Base-by-base conservation (phyloP, 306 rosid genomes). In the Begonia peltatifolia region DNA sequence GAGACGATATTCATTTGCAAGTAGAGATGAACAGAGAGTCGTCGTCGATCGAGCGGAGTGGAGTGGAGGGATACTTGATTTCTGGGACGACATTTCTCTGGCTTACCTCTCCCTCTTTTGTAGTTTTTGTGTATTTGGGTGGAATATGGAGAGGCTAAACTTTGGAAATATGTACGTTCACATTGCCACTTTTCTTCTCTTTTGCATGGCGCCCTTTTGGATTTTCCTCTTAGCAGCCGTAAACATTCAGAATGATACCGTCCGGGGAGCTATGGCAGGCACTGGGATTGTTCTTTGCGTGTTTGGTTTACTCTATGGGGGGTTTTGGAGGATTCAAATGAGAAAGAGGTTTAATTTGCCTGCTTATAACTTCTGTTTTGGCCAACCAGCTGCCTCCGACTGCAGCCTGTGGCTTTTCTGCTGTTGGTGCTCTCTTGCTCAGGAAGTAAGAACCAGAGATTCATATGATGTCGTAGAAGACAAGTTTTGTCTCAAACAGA, bases 311-410 rank as follows among this genome's bases (percentile, higher is more conserved):
- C 79, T 90, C 3, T 90, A 90, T 30, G 97, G 97, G 50, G 97
- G 95, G 38, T 90, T 90, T 75, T 90, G 97, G 97, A 81, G 97
- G 82, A 90, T 85, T 53, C 92, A 65, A 76, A 90, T 90, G 94
- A 76, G 95, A 68, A 85, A 85, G 75, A 83, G 85, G 62, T 90
- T 74, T 72, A 80, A 79, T 54, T 71, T 90, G 67, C 95, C 97
- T 42, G 12, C 79, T 36, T 85, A 80, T 64, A 36, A 66, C 72
- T 90, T 90, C 68, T 85, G 95, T 67, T 85, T 67, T 61, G 90
- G 94, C 41, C 54, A 76, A 52, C 76, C 84, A 1, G 76, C 79
- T 4, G 63, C 62, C 46, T 67, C 95, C 54, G 97, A 90, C 68
- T 90, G 82, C 68, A 67, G 76, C 22, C 64, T 90, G 59, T 90